These are phyloP conservation scores for Meyerozyma carpophila DNA, from an alignment of 1,139 yeast species.

Conservation along the genomic window DNA sequence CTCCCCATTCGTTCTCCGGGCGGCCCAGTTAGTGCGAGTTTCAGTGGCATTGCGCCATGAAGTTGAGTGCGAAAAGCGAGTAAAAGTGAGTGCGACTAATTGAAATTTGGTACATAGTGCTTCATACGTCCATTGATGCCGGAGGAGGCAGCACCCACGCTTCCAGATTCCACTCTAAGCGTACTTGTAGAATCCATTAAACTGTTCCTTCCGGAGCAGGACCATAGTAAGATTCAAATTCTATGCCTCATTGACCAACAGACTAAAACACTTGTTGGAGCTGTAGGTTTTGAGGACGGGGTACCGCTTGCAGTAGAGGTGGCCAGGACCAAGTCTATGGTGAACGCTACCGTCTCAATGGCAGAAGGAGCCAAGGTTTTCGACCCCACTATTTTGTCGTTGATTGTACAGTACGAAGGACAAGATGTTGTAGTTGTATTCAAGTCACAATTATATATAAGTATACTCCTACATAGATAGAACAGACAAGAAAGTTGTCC, in stretches of 20 bases:
- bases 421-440: not conserved
- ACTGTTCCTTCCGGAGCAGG: not conserved
- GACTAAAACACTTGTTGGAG: not conserved
- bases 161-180: not conserved
- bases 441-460: not conserved
- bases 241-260: not conserved
- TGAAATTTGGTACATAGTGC: no score
- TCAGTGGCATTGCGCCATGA: not conserved
- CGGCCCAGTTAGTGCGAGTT: not conserved
- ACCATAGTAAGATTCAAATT: not conserved
- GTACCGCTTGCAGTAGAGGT: not conserved
- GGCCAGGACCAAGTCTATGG: not conserved
- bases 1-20: not conserved
- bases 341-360: not conserved
- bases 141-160: not conserved
- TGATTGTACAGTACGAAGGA: not conserved
- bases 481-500: not conserved
- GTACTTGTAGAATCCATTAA: not conserved
- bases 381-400: not conserved
- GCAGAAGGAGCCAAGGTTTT: not conserved
- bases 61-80: no score
- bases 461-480: not conserved
- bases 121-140: not conserved
- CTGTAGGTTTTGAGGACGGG: not conserved
- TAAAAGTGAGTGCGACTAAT: no score